phyloP scores from a whole-genome alignment of 2,329 filamentous ascomycete species.

The Pseudogymnoascus sp. region DNA sequence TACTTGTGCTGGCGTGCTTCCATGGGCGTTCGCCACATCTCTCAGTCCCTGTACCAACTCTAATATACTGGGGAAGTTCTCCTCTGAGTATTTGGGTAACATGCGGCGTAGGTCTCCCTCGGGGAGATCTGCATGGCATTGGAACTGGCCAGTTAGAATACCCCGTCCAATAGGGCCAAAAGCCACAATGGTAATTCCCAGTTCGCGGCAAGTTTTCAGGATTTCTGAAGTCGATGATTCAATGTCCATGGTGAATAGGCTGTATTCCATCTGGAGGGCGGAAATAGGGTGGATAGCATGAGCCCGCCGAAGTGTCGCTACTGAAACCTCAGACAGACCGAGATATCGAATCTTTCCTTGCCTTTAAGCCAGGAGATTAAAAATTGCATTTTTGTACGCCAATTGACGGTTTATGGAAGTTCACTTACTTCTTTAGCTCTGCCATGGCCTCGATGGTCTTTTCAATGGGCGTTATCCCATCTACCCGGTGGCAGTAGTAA shows the following conservation, averaged over 20 bases:
- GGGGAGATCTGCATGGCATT: conserved; percentile 36
- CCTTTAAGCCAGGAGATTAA: conserved; percentile 11
- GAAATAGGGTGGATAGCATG: conserved; percentile 39
- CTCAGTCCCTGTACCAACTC: conserved; percentile 37
- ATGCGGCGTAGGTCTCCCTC: conserved; percentile 31
- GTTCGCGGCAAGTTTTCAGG: conserved; percentile 35
- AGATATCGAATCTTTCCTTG: conserved; percentile 43
- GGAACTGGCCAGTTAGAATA: conserved; percentile 40
- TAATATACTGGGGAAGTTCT: conserved; percentile 42
- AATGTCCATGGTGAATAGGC: conserved; percentile 40
- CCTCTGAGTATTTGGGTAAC: conserved; percentile 15
- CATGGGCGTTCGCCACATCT: conserved; percentile 37
- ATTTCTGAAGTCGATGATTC: conserved; percentile 31
- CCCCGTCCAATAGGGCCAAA: conserved; percentile 41
- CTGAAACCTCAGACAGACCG: conserved; percentile 39
- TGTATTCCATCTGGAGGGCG: conserved; percentile 46
- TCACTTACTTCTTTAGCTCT: conserved; percentile 30
- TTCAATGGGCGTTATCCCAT: conserved; percentile 36
- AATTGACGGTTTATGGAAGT: background rate
- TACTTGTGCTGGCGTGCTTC: conserved; percentile 38
- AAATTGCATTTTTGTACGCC: background rate
- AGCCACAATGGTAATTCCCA: conserved; percentile 34
- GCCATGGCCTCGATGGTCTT: conserved; percentile 35
- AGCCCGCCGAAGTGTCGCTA: conserved; percentile 41
- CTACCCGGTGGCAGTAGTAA: conserved; percentile 36